Evolutionary conservation across 106 monocot species (phyloP).

Genomic region (Acorus gramineus): DNA sequence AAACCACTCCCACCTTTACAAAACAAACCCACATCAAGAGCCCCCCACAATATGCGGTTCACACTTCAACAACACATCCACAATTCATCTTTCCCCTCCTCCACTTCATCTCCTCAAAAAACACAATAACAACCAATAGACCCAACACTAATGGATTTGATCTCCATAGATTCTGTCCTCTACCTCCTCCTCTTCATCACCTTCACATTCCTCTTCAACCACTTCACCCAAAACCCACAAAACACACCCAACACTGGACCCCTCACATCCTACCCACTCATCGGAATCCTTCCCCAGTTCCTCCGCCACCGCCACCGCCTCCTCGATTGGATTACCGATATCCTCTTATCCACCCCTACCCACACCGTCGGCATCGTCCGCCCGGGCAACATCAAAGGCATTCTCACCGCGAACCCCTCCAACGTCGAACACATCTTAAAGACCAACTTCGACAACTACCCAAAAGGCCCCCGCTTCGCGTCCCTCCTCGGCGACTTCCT

Average conservation of each 20-base stretch:
- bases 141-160: no score
- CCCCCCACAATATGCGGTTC: no score
- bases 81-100: no score
- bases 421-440: conserved; percentile 35
- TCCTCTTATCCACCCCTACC: conserved; percentile 16
- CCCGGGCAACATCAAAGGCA: conserved; percentile 1
- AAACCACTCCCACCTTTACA: no score
- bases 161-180: no score
- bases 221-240: not conserved
- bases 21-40: no score
- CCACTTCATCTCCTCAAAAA: no score
- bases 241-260: conserved; percentile 3
- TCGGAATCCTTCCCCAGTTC: conserved; percentile 20
- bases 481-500: conserved; percentile 32
- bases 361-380: conserved; percentile 12
- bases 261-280: conserved; percentile 11
- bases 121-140: no score
- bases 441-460: conserved; percentile 38
- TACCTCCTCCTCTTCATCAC: not conserved
- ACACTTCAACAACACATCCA: no score
- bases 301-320: conserved; percentile 26
- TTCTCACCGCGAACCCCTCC: conserved; percentile 42
- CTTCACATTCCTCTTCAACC: not conserved
- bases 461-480: conserved; percentile 31
- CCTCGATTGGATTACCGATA: conserved; percentile 26